Evolutionary conservation across 2,329 filamentous ascomycete species (phyloP).

Genomic region (Penicillium sp.): DNA sequence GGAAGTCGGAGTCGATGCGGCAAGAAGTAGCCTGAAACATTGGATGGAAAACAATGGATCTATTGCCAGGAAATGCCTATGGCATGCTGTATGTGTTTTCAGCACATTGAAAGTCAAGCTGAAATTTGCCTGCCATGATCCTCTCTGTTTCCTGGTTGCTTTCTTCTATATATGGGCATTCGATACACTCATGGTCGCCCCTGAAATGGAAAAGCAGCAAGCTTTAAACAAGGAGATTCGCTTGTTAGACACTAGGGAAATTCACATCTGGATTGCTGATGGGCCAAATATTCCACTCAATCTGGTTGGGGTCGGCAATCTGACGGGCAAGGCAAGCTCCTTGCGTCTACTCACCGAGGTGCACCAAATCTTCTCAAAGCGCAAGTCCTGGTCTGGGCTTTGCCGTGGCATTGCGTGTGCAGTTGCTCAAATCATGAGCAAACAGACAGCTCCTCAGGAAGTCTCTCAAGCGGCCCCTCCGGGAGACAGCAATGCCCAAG

Average conservation of each 20-base stretch:
- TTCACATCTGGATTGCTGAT: not conserved
- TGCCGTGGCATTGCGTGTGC: not conserved
- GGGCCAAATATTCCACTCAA: not conserved
- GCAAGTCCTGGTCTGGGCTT: not conserved
- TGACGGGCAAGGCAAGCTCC: not conserved
- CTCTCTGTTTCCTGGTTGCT: not conserved
- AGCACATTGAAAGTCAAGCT: not conserved
- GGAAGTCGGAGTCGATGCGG: not conserved
- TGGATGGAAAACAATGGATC: not conserved
- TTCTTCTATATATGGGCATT: constrained; percentile 5
- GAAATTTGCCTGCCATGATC: not conserved
- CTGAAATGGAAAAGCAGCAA: not conserved
- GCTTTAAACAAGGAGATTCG: not conserved
- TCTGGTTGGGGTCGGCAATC: not conserved
- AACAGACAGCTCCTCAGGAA: not conserved
- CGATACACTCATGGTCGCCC: not conserved
- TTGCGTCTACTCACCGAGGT: not conserved
- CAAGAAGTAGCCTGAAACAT: not conserved
- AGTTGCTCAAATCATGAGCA: not conserved
- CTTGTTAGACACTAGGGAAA: not conserved
- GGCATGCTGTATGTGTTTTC: constrained; percentile 4
- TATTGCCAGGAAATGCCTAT: not conserved
- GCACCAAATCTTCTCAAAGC: not conserved
- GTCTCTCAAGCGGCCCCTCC: too few relatives aligned
- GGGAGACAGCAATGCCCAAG: not conserved